Conservation (phyloP, 768 basidiomycete species). For the Suillus hirtellus region DNA sequence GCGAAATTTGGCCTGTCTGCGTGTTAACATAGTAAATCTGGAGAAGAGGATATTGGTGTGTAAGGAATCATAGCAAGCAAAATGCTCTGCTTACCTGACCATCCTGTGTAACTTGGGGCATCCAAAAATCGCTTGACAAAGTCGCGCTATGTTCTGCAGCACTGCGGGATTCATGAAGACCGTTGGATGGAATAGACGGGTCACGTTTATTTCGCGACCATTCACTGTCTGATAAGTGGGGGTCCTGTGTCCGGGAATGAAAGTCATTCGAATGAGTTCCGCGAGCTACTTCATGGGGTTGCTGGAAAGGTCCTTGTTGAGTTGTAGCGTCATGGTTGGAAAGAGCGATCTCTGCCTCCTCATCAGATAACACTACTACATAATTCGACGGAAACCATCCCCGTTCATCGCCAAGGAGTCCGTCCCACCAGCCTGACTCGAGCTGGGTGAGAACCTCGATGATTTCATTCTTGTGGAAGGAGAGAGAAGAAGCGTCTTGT, state of each 20-base stretch:
- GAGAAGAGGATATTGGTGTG: neutral
- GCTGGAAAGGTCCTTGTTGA: constrained; percentile 19
- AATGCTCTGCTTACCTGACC: constrained; percentile 67
- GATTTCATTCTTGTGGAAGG: constrained; percentile 83
- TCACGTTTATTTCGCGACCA: constrained; percentile 38
- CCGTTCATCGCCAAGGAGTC: constrained; percentile 81
- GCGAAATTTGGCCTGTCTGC: constrained; percentile 77
- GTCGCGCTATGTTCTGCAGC: constrained; percentile 31
- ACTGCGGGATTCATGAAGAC: constrained; percentile 33
- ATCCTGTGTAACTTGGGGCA: constrained; percentile 78
- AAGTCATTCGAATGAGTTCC: constrained; percentile 17
- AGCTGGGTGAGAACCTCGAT: constrained; percentile 93
- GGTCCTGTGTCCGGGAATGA: constrained; percentile 24
- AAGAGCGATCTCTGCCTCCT: constrained; percentile 73
- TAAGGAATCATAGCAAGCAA: neutral
- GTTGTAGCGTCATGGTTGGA: constrained; percentile 28
- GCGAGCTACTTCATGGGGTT: constrained; percentile 15
- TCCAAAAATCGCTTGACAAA: constrained; percentile 80
- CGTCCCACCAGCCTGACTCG: constrained; percentile 98
- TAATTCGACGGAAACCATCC: constrained; percentile 99
- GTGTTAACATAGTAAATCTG: constrained; percentile 97
- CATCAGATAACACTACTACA: constrained; percentile 74
- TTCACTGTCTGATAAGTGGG: constrained; percentile 41
- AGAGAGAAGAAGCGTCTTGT: constrained; percentile 85
- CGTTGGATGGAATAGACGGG: constrained; percentile 37